Conservation (phyloP, 495 filamentous ascomycete species). For the Rhypophila decipiens region DNA sequence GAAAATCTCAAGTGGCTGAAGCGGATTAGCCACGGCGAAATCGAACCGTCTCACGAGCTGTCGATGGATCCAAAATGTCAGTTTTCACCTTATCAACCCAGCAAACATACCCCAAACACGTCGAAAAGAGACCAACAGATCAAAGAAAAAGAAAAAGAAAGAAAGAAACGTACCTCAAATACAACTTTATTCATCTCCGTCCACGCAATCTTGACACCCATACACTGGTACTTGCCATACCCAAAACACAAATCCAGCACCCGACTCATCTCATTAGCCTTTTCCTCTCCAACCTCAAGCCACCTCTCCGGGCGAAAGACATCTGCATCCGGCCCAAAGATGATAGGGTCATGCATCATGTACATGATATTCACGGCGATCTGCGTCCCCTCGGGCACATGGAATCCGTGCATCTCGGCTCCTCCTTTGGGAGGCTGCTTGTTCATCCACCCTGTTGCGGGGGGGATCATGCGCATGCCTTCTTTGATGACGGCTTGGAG, state of each 20-base stretch:
- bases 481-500: conserved; percentile 41
- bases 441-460: conserved; percentile 34
- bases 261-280: conserved; percentile 24
- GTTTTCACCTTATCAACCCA: no score
- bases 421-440: conserved; percentile 20
- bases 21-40: conserved; percentile 8
- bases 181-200: conserved; percentile 46
- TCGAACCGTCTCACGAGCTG: background rate
- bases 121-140: no score
- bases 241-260: conserved; percentile 22
- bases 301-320: conserved; percentile 49
- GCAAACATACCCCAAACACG: no score
- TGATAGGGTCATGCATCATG: conserved; percentile 17
- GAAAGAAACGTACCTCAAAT: conserved; percentile 44
- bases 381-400: conserved; percentile 50
- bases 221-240: conserved; percentile 30
- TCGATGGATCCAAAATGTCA: no score
- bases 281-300: conserved; percentile 33
- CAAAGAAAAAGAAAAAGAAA: no score
- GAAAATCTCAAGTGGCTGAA: conserved; percentile 23
- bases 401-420: conserved; percentile 17
- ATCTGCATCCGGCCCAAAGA: conserved; percentile 35
- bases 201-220: conserved; percentile 31
- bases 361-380: conserved; percentile 29
- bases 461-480: conserved; percentile 37